Evolutionary conservation across 495 filamentous ascomycete species (phyloP), one percentile per base, ranked within the genome.

Genomic region (Penicillium cinerascens): DNA sequence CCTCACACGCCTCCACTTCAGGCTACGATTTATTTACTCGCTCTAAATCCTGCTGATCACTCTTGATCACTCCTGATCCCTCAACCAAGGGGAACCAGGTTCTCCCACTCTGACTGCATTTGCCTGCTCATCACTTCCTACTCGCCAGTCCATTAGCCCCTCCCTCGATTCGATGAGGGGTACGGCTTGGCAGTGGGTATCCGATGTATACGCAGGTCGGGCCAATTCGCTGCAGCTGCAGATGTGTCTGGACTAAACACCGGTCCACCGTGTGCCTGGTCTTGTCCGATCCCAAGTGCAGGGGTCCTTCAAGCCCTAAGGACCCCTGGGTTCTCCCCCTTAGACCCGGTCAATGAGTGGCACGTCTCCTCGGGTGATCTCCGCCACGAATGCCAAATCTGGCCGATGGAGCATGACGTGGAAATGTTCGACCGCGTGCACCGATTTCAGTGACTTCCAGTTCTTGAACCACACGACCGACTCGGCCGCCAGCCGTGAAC

Each of bases 361-460:
- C 9, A 88, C 73, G 71, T 96, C 89, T 4, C 86, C 87, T 23
- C 79, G 68, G 2, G 91, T 95, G 56, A 95, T 81, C 53, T 86
- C 77, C 53, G 76, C 68, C 27, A 96, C 61, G 52, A 92, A 89
- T 29, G 71, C 78, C 42, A 74, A 73, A 63, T 89, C 83, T 4
- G 90, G 85, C 43, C 87, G 77, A 67, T 82, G 85, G 40, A 96
- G 72, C 88, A 96, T 91, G 62, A 96, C 87, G 68, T 96, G 91
- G 68, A 96, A 93, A 63, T 96, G 91, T 75, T 96, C 91, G n/a
- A 95, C 80, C n/a, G 87, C 82, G 54, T 89, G 82, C 11, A 96
- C 80, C 3, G 82, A 87, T 68, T 95, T 95, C 53, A 96, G 71
- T 2, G 78, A 79, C 45, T 73, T 78, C 90, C 90, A 95, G 61